Conservation (phyloP, 768 basidiomycete genomes). For the Leucosporidium creatinivorum region DNA sequence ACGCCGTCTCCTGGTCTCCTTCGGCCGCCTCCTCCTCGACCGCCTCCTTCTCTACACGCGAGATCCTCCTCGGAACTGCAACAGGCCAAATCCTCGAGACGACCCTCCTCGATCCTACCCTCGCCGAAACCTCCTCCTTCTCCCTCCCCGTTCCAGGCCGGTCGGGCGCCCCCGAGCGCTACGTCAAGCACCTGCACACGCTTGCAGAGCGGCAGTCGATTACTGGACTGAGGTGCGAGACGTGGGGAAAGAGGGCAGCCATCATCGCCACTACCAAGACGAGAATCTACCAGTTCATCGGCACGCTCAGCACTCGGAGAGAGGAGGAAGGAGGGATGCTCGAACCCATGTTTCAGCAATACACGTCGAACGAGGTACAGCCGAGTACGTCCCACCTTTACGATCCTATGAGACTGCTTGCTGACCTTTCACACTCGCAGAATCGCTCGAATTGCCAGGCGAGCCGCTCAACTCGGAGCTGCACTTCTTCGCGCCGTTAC, state of each 20-base stretch:
- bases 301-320: conserved; percentile 55
- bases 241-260: conserved; percentile 48
- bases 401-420: conserved; percentile 18
- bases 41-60: conserved; percentile 59
- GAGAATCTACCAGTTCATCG: conserved; percentile 84
- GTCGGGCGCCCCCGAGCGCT: conserved; percentile 40
- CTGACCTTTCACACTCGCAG: conserved; percentile 46
- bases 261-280: conserved; percentile 77
- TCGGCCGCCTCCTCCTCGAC: conserved; percentile 51
- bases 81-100: conserved; percentile 84
- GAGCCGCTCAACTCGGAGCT: conserved; percentile 64
- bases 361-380: conserved; percentile 55
- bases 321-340: conserved; percentile 71
- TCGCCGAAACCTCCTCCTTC: conserved; percentile 50
- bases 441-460: conserved; percentile 85
- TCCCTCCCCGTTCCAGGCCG: conserved; percentile 36
- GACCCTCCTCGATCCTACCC: conserved; percentile 70
- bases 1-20: conserved; percentile 79
- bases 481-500: conserved; percentile 59
- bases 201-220: conserved; percentile 68
- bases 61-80: conserved; percentile 77
- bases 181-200: conserved; percentile 42
- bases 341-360: conserved; percentile 61
- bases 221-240: conserved; percentile 75
- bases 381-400: conserved; percentile 56